phyloP scores from a whole-genome alignment of 306 rosid species.

The Abrus pulchellus region DNA sequence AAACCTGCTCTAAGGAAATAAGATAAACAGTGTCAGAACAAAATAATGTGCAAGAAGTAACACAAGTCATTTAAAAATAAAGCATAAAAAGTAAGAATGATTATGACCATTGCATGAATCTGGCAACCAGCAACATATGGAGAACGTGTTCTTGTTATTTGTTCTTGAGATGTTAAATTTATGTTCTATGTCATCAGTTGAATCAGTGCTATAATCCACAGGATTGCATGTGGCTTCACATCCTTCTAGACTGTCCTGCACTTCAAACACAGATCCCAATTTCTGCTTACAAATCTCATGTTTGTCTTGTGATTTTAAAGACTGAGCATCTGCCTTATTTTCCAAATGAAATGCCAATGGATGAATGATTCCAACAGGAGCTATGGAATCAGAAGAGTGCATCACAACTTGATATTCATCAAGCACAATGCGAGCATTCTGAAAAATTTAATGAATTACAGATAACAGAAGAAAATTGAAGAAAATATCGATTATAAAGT shows the following conservation, averaged over 20 bases:
- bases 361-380: slow-evolving; percentile 93
- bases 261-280: slow-evolving; percentile 72
- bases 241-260: slow-evolving; percentile 58
- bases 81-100: slow-evolving; percentile 22
- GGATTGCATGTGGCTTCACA: slow-evolving; percentile 57
- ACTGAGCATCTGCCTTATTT: slow-evolving; percentile 60
- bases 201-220: slow-evolving; percentile 49
- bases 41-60: slow-evolving; percentile 36
- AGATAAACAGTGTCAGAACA: slow-evolving; percentile 13
- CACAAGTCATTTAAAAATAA: slow-evolving; percentile 34
- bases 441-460: slow-evolving; percentile 44
- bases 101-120: slow-evolving; percentile 60
- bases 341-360: slow-evolving; percentile 88
- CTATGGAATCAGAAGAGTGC: slow-evolving; percentile 92
- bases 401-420: slow-evolving; percentile 80
- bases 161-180: slow-evolving; percentile 78
- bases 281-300: slow-evolving; percentile 51
- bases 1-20: slow-evolving; percentile 63
- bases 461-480: slow-evolving; percentile 40
- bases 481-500: slow-evolving; percentile 19
- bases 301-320: slow-evolving; percentile 53
- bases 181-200: slow-evolving; percentile 54
- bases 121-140: slow-evolving; percentile 85
- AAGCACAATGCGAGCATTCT: slow-evolving; percentile 86
- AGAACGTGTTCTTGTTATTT: slow-evolving; percentile 64